Evolutionary conservation across 495 filamentous ascomycete genomes (phyloP).

Genomic region (Trichoderma erinaceum): DNA sequence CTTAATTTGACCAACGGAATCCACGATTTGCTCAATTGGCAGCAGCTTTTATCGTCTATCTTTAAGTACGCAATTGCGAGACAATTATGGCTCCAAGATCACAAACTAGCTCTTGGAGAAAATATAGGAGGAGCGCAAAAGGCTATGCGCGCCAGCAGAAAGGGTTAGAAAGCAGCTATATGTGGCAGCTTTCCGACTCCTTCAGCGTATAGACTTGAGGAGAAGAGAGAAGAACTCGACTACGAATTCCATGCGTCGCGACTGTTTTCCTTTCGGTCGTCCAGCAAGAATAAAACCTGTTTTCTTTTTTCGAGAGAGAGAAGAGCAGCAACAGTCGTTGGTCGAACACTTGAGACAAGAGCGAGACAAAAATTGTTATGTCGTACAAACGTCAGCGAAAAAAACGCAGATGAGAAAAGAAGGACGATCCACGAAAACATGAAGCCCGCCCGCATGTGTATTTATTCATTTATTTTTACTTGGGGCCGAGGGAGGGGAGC

Average conservation of each 20-base stretch:
- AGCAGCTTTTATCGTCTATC: too few species aligned
- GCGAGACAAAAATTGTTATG: background rate
- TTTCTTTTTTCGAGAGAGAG: background rate
- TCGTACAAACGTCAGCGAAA: background rate
- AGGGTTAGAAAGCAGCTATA: background rate
- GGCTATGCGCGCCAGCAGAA: constrained; percentile 1
- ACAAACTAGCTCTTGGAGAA: background rate
- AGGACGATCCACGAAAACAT: too few species aligned
- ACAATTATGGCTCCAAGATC: background rate
- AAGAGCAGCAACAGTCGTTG: background rate
- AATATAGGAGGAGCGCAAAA: background rate
- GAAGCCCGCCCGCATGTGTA: background rate
- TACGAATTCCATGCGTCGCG: constrained; percentile 31
- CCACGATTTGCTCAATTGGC: too few species aligned
- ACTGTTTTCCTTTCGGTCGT: background rate
- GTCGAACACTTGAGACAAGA: background rate
- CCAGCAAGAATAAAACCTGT: background rate
- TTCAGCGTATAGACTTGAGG: constrained; percentile 34
- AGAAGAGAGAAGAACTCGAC: constrained; percentile 40
- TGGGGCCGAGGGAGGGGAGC: background rate
- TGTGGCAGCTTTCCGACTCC: background rate
- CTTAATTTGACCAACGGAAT: too few species aligned
- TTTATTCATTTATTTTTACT: background rate
- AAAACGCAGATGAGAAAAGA: background rate
- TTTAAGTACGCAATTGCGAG: too few species aligned